Base-by-base conservation (phyloP, 495 filamentous ascomycete genomes). In the Lepidopterella palustris region DNA sequence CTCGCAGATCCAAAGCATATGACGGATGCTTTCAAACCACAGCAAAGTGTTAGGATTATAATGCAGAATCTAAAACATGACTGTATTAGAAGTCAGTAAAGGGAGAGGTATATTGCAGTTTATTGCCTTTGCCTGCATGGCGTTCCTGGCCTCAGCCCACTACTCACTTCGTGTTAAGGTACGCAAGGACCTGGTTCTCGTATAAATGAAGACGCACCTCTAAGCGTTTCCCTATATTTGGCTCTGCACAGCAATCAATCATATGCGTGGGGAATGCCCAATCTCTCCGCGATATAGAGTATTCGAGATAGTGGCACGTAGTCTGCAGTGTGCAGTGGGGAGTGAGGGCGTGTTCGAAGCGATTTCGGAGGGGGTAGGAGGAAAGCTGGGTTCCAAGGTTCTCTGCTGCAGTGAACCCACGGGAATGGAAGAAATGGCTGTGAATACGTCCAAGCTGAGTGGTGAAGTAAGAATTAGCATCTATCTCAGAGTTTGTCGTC, bases 51-150 rank as follows among this genome's bases (percentile, higher is more conserved):
- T 27, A 42, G 58, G 39, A 58, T 53, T 48, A 31, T 10, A 27
- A 53, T 27, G n/a, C 10, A 23, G 48, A 18, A 51, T 27, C 56
- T 54, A 66, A 62, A 29, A 48, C 63, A 66, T 66, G 56, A 55
- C 63, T 66, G 39, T 45, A 20, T 13, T 11, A 1, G 18, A 28
- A 48, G 20, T 51, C 21, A 58, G 56, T 31, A 1, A 3, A 2
- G 10, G 35, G 10, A 42, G n/a, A n/a, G n/a, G n/a, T n/a, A n/a
- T n/a, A n/a, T n/a, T n/a, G n/a, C n/a, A 42, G 9, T 18, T 42
- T 13, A 42, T 15, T 42, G 35, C 35, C 2, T 42, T 15, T 13
- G 10, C 10, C 10, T 10, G 3, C 2, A 42, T 2, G 35, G 35
- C 35, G 3, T 42, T 42, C 35, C 35, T 13, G 35, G 35, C 35